Conservation (phyloP, 208 protist genomes). For the Leishmania braziliensis region DNA sequence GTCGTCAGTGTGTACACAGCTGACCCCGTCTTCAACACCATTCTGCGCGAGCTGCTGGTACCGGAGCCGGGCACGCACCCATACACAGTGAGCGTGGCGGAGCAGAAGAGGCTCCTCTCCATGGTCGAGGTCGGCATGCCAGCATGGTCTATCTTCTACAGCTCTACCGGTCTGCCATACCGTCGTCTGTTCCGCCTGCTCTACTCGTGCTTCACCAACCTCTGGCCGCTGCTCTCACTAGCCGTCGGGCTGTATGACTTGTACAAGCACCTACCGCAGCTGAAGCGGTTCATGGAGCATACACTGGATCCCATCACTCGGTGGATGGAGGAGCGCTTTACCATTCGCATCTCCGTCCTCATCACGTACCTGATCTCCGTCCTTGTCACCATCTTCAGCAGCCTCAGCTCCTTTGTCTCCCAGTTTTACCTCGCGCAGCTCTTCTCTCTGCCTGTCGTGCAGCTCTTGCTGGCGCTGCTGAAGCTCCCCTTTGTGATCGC, state of each 20-base stretch:
- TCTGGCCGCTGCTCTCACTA: conserved; percentile 79
- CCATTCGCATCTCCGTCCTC: conserved; percentile 75
- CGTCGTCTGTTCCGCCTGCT: conserved; percentile 60
- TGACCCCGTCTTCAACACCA: conserved; percentile 75
- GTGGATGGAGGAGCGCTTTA: conserved; percentile 69
- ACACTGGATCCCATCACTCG: conserved; percentile 61
- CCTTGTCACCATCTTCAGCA: conserved; percentile 52
- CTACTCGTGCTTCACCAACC: conserved; percentile 63
- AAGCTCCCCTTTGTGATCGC: conserved; percentile 51
- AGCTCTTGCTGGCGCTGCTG: conserved; percentile 37
- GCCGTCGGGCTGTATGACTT: conserved; percentile 80
- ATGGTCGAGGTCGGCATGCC: conserved; percentile 86
- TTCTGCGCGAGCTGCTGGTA: conserved; percentile 72
- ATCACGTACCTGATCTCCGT: conserved; percentile 78
- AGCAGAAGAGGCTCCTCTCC: conserved; percentile 68
- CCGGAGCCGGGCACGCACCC: conserved; percentile 66
- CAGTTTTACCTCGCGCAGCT: conserved; percentile 66
- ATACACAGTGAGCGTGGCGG: conserved; percentile 51
- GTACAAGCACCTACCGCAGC: conserved; percentile 81
- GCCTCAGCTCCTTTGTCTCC: conserved; percentile 56
- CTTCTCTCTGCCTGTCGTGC: conserved; percentile 34
- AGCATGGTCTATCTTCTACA: conserved; percentile 71
- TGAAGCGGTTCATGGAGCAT: conserved; percentile 62
- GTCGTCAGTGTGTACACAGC: conserved; percentile 74
- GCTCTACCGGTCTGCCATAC: conserved; percentile 60